Base-by-base conservation (phyloP, 2,329 filamentous ascomycete species). In the Exophiala dermatitidis region DNA sequence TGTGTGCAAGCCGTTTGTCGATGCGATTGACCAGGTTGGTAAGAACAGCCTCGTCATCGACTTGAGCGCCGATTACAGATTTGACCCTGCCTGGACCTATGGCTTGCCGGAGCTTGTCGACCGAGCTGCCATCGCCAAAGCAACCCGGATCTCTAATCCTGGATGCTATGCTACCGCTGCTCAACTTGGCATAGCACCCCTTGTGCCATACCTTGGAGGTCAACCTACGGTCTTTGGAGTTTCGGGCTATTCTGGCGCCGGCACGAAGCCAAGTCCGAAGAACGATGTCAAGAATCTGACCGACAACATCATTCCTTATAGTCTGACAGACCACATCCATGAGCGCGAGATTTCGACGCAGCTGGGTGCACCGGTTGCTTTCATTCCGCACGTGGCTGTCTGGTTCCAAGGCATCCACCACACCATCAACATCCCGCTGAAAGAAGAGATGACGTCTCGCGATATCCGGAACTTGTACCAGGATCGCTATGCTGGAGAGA, bases 341-440 rank as follows among this genome's bases (percentile, higher is more conserved):
- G 93, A 98, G 77, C 82, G 81, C 44, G 93, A 97, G 70, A 93
- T 97, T 60, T 85, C 84, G 66, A 68, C 74, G 48, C 90, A 95
- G 67, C 80, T 97, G 7, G 86, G 84, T 46, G 77, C 75, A 9
- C 73, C 80, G 12, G 83, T 95, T 7, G 86, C 84, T 4, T 98
- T 98, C 68, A 86, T 93, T 53, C 93, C 93, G 4, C 93, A 97
- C 69, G 90, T 95, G 28, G 88, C 90, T n/a, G 83, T 86, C 9
- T 97, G 90, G 91, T 97, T 97, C 80, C 86, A 94, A 67, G 91
- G 91, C 60, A 97, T 97, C 63, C 84, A 88, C 74, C 87, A 90
- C 71, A 91, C 90, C 37, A 90, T 97, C 70, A 90, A 83, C 66
- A 88, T 97, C 46, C 91, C 91, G 8, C 77, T 98, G 5, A 85